Conservation (phyloP, 495 filamentous ascomycete genomes). For the Antarctomyces pellizariae region DNA sequence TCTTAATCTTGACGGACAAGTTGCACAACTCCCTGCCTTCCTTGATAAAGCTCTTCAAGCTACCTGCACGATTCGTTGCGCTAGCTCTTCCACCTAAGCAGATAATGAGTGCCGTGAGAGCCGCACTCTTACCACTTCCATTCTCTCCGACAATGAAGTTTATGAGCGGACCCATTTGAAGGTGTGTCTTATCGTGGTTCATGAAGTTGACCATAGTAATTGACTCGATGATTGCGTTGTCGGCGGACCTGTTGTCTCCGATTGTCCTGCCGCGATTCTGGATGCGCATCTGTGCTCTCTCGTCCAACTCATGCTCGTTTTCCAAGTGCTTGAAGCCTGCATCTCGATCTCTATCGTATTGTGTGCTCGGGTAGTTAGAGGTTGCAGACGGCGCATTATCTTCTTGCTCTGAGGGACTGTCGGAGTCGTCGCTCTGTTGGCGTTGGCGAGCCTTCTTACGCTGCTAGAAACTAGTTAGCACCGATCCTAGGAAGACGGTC, state of each 20-base stretch:
- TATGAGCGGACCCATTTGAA: conserved; percentile 71
- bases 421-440: too few species aligned
- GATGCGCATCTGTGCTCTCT: conserved; percentile 48
- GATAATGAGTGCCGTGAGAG: conserved; percentile 82
- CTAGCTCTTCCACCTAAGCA: conserved; percentile 90
- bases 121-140: conserved; percentile 94
- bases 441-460: too few species aligned
- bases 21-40: conserved; percentile 43
- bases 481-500: too few species aligned
- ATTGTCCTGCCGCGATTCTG: conserved; percentile 29
- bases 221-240: conserved; percentile 64
- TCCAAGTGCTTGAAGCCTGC: conserved; percentile 25
- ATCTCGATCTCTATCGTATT: conserved; percentile 28
- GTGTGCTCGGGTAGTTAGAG: conserved; percentile 19
- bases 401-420: conserved; percentile 12
- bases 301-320: conserved; percentile 32
- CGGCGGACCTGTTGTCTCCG: conserved; percentile 47
- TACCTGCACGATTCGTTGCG: conserved; percentile 84
- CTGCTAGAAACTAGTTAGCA: too few species aligned
- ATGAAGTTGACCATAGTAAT: conserved; percentile 83
- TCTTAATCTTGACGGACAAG: conserved; percentile 63
- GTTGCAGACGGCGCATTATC: conserved; percentile 6
- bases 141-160: conserved; percentile 98
- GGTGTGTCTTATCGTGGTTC: conserved; percentile 65
- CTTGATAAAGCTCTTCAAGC: conserved; percentile 79